phyloP scores from a whole-genome alignment of 208 protist species.

The Trypanosoma congolense region DNA sequence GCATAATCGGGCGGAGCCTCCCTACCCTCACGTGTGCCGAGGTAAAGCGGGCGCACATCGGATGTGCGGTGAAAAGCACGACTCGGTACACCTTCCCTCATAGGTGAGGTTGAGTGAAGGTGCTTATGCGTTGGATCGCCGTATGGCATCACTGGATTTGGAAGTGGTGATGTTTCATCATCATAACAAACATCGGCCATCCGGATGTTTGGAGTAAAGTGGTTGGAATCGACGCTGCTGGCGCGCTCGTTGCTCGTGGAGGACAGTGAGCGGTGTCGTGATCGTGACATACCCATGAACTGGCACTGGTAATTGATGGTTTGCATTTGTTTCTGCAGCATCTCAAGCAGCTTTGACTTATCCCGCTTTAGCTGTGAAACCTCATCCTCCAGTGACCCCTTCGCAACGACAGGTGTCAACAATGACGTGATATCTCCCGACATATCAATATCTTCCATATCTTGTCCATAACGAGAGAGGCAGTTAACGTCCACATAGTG shows the following conservation, averaged over 20 bases:
- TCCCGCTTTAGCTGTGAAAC: conserved; percentile 58
- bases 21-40: conserved; percentile 19
- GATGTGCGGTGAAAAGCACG: conserved; percentile 38
- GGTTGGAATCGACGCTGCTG: neutral
- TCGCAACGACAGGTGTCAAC: conserved; percentile 30
- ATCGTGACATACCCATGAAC: conserved; percentile 20
- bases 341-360: conserved; percentile 54
- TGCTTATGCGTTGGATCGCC: neutral
- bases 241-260: neutral
- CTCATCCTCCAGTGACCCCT: conserved; percentile 32
- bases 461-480: conserved; percentile 27
- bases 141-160: conserved; percentile 5
- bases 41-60: conserved; percentile 31
- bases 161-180: conserved; percentile 17
- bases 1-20: conserved; percentile 35
- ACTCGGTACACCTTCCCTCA: conserved; percentile 5
- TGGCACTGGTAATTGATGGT: conserved; percentile 54
- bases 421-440: conserved; percentile 43
- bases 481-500: conserved; percentile 74
- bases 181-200: neutral
- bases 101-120: conserved; percentile 11
- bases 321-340: conserved; percentile 44
- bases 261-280: conserved; percentile 25
- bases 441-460: conserved; percentile 21
- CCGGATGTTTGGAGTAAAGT: neutral